Evolutionary conservation across 2,329 filamentous ascomycete species (phyloP), one percentile per base, ranked within the genome.

Genomic region (Malbranchea zuffiana): DNA sequence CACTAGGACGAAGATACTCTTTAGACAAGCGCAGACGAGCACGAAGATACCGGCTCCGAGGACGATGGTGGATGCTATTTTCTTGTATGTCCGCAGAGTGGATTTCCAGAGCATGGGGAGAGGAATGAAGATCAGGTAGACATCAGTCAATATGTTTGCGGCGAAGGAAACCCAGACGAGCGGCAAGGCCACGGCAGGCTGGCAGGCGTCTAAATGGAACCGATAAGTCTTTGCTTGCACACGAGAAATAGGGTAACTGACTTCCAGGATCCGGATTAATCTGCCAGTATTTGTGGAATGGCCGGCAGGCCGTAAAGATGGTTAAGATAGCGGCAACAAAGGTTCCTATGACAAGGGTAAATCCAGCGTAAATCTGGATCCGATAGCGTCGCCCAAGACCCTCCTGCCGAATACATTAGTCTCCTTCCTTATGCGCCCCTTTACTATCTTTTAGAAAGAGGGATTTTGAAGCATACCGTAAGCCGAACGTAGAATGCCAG

Each of bases 11-110:
- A 71, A 51, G 3, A 71, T 61, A 36, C 67, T 70, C 27, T 72
- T 69, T 6, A 76, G 54, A 38, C 74, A 65, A 3, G 67, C 69
- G 13, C 66, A 66, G 26, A 68, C 61, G 45, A 71, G 73, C 32
- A 74, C 66, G 45, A 76, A 74, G 8, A 68, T 47, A 4, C 69
- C 72, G 8, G 70, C 70, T 23, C 65, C 66, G 50, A 75, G 76
- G 11, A 78, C 59, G 3, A 72, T 41, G 2, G 71, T 57, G 0
- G 76, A 57, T 3, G 67, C 64, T 1, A 68, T 45, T 47, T 77
- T 78, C 46, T 69, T 70, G 4, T 57, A 52, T 13, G 61, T 58
- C 6, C 55, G 59, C 4, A 78, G 57, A 3, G 62, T 63, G 0
- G 72, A 66, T 40, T 59, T 60, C 62, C 68, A 73, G 1, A 78